Base-by-base conservation (phyloP, 768 basidiomycete species). In the Agaricus subrufescens region DNA sequence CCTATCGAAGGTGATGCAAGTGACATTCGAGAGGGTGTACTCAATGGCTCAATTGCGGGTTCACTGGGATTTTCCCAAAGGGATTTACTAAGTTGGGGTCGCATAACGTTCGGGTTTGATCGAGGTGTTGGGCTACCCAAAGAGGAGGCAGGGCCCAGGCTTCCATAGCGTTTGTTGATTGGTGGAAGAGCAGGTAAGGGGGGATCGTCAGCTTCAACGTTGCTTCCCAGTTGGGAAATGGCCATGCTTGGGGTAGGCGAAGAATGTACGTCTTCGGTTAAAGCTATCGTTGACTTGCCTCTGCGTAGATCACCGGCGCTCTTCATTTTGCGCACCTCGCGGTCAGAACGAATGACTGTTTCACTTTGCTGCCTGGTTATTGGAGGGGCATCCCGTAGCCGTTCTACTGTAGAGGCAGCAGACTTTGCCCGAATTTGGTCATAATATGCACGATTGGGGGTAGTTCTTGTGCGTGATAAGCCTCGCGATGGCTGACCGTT, bases 291-390 rank as follows among this genome's bases (percentile, higher is more conserved):
- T 46, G 67, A 63, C 66, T 71, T 69, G 30, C 72, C 76, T 58
- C 79, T 74, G 37, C 86, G 83, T 40, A 92, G 73, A 67, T 91
- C 90, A 38, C 89, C 90, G 23, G 90, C 90, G 67, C 90, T 91
- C 72, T 90, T 91, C 90, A 92, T 91, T 66, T 82, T 86, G 58
- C 89, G 82, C 44, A 90, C 67, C 65, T 91, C 87, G 48, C 73
- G 83, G 60, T 85, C 82, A 37, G 71, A 69, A 61, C 69, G 69
- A 56, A 73, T 68, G 50, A 74, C 72, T 4, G 72, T 63, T 45
- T 82, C 79, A 48, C 78, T 75, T 29, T 67, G 67, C 54, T 62
- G 55, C 31, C 40, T 39, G 10, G 49, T 50, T 34, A 56, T 56
- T 25, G 55, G 55, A 15, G 61, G 31, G 25, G 59, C 27, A 52